Conservation (phyloP, 1,284 basidiomycete genomes). For the Fomitiporia mediterranea region DNA sequence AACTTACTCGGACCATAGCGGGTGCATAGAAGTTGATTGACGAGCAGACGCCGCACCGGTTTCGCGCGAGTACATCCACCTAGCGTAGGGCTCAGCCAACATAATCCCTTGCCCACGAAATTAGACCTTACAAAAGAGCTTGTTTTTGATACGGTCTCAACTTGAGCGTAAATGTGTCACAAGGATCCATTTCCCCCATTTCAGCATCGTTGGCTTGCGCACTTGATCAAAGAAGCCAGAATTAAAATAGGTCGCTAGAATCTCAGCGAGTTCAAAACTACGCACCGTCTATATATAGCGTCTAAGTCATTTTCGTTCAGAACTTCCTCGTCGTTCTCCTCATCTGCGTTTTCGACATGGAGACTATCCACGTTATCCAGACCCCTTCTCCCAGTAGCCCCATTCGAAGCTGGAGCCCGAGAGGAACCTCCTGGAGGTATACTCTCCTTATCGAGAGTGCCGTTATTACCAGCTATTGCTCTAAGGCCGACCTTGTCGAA, state of each 20-base stretch:
- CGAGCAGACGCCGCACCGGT: slow-evolving; percentile 65
- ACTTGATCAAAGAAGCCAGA: slow-evolving; percentile 36
- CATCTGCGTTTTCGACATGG: slow-evolving; percentile 66
- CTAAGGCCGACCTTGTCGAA: slow-evolving; percentile 62
- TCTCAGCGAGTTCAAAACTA: not conserved
- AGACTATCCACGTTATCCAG: slow-evolving; percentile 30
- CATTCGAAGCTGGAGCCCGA: not conserved
- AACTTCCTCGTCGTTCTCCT: slow-evolving; percentile 71
- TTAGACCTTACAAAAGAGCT: slow-evolving; percentile 59
- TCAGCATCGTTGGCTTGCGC: slow-evolving; percentile 78
- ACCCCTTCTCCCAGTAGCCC: slow-evolving; percentile 13
- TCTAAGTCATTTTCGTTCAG: slow-evolving; percentile 75
- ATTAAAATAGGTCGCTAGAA: not conserved
- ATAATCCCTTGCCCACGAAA: not conserved
- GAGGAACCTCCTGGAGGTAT: slow-evolving; percentile 5
- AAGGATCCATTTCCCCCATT: slow-evolving; percentile 81
- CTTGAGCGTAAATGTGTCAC: slow-evolving; percentile 72
- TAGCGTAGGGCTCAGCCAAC: slow-evolving; percentile 28
- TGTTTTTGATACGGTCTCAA: slow-evolving; percentile 93
- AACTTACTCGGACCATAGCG: slow-evolving; percentile 89
- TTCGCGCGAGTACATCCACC: slow-evolving; percentile 94
- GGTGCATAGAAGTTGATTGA: slow-evolving; percentile 78
- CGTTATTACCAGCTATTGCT: slow-evolving; percentile 43
- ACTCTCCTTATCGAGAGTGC: slow-evolving; percentile 21
- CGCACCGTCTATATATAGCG: slow-evolving; percentile 75